Base-by-base conservation (phyloP, 805 yeast genomes). In the Torulaspora franciscae region DNA sequence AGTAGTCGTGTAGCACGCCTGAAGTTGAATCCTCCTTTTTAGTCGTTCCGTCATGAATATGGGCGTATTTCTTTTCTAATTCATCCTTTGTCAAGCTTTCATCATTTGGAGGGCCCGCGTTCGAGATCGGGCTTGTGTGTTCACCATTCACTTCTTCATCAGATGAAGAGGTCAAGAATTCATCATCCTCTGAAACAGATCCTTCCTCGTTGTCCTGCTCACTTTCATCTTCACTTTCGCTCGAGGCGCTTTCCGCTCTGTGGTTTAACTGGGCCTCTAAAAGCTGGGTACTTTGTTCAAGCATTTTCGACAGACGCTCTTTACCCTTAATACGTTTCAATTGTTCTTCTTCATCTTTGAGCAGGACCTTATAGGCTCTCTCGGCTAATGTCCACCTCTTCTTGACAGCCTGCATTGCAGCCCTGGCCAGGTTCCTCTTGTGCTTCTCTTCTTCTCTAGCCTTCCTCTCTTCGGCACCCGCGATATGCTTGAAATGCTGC, bases 311-410 rank as follows among this genome's bases (percentile, higher is more conserved):
- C 45, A 91, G 71, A 61, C 90, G 95, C 56, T 86, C 85, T 59
- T 89, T 85, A 30, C 97, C 96, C 57, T 83, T 80, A 7, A 78
- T 76, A 43, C 85, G 78, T 59, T 88, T 83, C 55, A 83, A 74
- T 52, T 85, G 90, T 54, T 87, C 95, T 48, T 76, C 83, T 53
- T 85, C 87, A 49, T 83, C 79, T 37, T 82, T 81, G 59, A 85
- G 93, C 48, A 85, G 70, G 11, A 81, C 84, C 39, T 72, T 74
- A 59, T 77, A 83, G 1, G 87, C 95, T 61, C 85, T 88, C 50
- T 83, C 86, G 2, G 97, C 99, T 39, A 89, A 73, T 17, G 74
- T 69, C 99, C 99, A 93, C 58, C 93, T 81, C 62, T 82, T 88
- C 65, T 83, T 83, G 8, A 93, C 96, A 35, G 89, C 88, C 55